Evolutionary conservation across 2,329 filamentous ascomycete genomes (phyloP).

Genomic region (Arthrobotrys pseudoclavata): DNA sequence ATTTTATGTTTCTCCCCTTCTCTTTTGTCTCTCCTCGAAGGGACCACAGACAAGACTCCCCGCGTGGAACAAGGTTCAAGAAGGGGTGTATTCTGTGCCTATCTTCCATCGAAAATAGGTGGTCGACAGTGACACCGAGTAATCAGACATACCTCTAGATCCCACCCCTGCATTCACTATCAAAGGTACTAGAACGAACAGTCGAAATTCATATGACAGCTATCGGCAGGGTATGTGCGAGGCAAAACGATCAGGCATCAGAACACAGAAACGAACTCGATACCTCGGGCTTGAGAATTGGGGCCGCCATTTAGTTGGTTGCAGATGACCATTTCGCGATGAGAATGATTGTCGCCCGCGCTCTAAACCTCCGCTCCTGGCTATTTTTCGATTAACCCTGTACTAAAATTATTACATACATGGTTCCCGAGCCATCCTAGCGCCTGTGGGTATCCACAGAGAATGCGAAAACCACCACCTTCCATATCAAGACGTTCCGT

Average conservation of each 20-base stretch:
- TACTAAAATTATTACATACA: constrained; percentile 35
- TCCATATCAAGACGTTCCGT: constrained; percentile 51
- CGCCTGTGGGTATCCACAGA: constrained; percentile 38
- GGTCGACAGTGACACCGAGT: constrained; percentile 40
- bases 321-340: constrained; percentile 40
- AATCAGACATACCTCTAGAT: constrained; percentile 48
- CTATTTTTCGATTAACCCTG: constrained; percentile 45
- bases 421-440: constrained; percentile 43
- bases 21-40: constrained; percentile 1
- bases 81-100: constrained; percentile 32
- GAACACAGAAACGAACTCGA: constrained; percentile 37
- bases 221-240: constrained; percentile 29
- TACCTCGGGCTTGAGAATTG: constrained; percentile 34
- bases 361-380: constrained; percentile 58
- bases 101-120: constrained; percentile 50
- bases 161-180: constrained; percentile 38
- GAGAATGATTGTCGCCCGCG: constrained; percentile 42
- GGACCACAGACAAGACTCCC: constrained; percentile 28
- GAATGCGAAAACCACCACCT: constrained; percentile 43
- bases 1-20: constrained; percentile 43
- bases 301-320: constrained; percentile 34
- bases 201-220: constrained; percentile 48
- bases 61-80: constrained; percentile 41
- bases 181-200: constrained; percentile 18
- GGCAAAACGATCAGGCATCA: constrained; percentile 59